phyloP scores from a whole-genome alignment of 768 basidiomycete genomes.

The Tricholoma sp. region DNA sequence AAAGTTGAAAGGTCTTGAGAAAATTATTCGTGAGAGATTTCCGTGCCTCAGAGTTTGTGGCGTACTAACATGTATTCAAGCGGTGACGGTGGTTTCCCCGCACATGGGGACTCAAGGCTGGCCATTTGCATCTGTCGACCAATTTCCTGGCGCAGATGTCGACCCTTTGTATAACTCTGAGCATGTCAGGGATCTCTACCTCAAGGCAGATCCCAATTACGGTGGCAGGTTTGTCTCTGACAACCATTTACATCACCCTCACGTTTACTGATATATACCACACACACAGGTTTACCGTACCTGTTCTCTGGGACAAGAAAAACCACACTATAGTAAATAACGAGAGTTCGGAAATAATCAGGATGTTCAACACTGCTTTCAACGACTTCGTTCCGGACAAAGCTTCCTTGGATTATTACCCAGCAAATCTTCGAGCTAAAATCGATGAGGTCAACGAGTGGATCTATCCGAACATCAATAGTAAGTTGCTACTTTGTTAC shows the following conservation, averaged over 20 bases:
- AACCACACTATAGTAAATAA: slow-evolving; percentile 87
- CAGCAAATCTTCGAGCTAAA: slow-evolving; percentile 58
- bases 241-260: neutral
- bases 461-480: slow-evolving; percentile 84
- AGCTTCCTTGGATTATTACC: slow-evolving; percentile 72
- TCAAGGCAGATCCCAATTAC: slow-evolving; percentile 69
- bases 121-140: slow-evolving; percentile 73
- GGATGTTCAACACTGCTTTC: slow-evolving; percentile 86
- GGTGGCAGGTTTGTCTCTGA: slow-evolving; percentile 48
- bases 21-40: slow-evolving; percentile 60
- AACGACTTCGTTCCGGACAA: slow-evolving; percentile 65
- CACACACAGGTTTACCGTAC: slow-evolving; percentile 69
- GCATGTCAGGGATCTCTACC: slow-evolving; percentile 83
- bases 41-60: neutral
- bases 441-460: slow-evolving; percentile 85
- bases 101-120: slow-evolving; percentile 81
- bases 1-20: slow-evolving; percentile 88
- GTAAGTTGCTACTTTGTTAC: slow-evolving; percentile 34
- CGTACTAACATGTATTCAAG: slow-evolving; percentile 30
- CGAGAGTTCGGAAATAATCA: slow-evolving; percentile 92
- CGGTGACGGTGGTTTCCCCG: slow-evolving; percentile 79
- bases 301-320: slow-evolving; percentile 93
- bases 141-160: slow-evolving; percentile 65
- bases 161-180: slow-evolving; percentile 69
- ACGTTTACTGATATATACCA: neutral